Evolutionary conservation across 1,284 basidiomycete species (phyloP), one percentile per base, ranked within the genome.

Genomic region (Trametes hirsuta): DNA sequence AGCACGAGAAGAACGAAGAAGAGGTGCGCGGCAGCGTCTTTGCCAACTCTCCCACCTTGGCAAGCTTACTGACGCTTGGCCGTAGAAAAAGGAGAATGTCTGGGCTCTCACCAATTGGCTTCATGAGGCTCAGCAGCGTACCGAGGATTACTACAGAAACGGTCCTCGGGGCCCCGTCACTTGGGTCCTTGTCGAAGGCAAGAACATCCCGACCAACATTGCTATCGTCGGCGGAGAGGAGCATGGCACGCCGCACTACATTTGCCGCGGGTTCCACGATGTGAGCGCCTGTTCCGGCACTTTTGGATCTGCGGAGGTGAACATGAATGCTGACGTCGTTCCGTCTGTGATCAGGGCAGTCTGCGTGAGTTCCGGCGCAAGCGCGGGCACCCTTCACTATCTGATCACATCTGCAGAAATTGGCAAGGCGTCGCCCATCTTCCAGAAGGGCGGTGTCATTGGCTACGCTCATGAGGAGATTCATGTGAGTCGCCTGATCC

Each of bases 161-260:
- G 86, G 87, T 1, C 76, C 77, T 12, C 70, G 70, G 0, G 77
- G 69, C 1, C 84, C 86, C 2, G 76, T 79, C 12, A 82, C 83
- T 30, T 91, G 89, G 89, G 69, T 89, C 42, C 78, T 86, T 49
- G 80, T 76, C 25, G 75, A 83, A 47, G 86, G 86, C 54, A 83
- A 76, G 64, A 69, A 78, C 36, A 86, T 91, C 60, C 90, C 89
- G 30, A 66, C 68, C 2, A 76, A 76, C 56, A 56, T 62, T 14
- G 87, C 88, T 18, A 80, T 91, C 62, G 68, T 74, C 39, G 84
- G 81, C 8, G 87, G 87, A 6, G 75, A 79, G 63, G 84, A 86
- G 59, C 68, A 82, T 24, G 79, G 79, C 40, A 74, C 79, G 68
- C 76, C 74, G 4, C 68, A 90, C 61, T 90, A 82, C 72, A 81